These are phyloP conservation scores for Diaporthe eres DNA, from an alignment of 2,329 filamentous ascomycete species.

Conservation along the genomic window DNA sequence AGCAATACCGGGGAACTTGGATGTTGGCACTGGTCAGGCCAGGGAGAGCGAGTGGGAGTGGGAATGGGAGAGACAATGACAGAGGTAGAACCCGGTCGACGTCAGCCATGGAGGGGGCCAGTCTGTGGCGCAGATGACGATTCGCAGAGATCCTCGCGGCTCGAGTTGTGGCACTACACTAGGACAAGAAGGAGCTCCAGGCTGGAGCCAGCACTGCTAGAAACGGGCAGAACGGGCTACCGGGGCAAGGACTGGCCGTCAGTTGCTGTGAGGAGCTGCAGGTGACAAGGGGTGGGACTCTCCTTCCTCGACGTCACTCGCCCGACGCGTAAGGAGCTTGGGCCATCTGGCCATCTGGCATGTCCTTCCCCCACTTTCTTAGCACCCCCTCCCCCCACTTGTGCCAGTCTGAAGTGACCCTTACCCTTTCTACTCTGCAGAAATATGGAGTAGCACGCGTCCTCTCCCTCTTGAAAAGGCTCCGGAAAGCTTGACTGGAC, in stretches of 20 bases:
- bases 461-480: background rate
- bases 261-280: conserved; percentile 6
- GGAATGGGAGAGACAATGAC: background rate
- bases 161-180: conserved; percentile 3
- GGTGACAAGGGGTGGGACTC: background rate
- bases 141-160: conserved; percentile 22
- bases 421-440: background rate
- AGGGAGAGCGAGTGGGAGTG: conserved; percentile 8
- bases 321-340: conserved; percentile 25
- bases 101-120: conserved; percentile 34
- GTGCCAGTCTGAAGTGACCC: background rate
- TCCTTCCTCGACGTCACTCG: conserved; percentile 23
- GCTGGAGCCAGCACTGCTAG: background rate
- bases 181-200: conserved; percentile 9
- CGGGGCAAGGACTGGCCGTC: background rate
- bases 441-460: background rate
- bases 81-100: conserved; percentile 30
- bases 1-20: conserved; percentile 17
- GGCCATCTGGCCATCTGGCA: conserved; percentile 14
- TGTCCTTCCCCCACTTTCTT: background rate
- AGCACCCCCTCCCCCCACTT: background rate
- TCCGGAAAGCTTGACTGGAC: conserved; percentile 16
- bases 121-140: conserved; percentile 39
- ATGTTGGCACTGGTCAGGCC: conserved; percentile 16
- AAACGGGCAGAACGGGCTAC: background rate